Evolutionary conservation across 371 early-diverging fungal genomes (phyloP).

Genomic region (Haplosporangium sp.): DNA sequence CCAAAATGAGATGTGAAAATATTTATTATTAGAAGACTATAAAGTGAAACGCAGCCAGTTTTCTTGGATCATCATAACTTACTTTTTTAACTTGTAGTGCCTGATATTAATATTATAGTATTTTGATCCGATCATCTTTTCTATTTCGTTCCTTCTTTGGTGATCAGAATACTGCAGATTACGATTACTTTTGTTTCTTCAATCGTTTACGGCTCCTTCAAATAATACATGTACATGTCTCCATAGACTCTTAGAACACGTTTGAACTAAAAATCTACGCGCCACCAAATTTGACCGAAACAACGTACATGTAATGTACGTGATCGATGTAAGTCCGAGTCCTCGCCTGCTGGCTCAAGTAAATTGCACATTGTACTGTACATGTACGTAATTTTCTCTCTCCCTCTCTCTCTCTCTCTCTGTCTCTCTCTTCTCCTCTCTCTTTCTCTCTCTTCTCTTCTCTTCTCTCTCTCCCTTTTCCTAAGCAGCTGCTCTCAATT

Average conservation of each 20-base stretch:
- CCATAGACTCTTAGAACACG: too few species aligned
- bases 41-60: too few species aligned
- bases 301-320: constrained; percentile 4
- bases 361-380: too few species aligned
- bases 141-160: neutral
- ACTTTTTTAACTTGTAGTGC: too few species aligned
- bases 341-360: too few species aligned
- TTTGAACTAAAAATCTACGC: neutral
- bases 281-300: neutral
- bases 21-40: too few species aligned
- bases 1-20: too few species aligned
- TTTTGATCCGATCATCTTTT: neutral
- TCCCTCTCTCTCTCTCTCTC: neutral
- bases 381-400: neutral
- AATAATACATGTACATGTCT: too few species aligned
- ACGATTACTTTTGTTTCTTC: too few species aligned
- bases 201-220: too few species aligned
- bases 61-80: neutral
- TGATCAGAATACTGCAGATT: neutral
- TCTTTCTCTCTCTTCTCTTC: constrained; percentile 12
- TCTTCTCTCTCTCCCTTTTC: constrained; percentile 1
- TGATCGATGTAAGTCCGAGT: neutral
- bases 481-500: neutral
- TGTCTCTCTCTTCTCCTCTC: neutral
- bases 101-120: too few species aligned